Conservation (phyloP, 305 asterid species). For the Fraxinus sp. region DNA sequence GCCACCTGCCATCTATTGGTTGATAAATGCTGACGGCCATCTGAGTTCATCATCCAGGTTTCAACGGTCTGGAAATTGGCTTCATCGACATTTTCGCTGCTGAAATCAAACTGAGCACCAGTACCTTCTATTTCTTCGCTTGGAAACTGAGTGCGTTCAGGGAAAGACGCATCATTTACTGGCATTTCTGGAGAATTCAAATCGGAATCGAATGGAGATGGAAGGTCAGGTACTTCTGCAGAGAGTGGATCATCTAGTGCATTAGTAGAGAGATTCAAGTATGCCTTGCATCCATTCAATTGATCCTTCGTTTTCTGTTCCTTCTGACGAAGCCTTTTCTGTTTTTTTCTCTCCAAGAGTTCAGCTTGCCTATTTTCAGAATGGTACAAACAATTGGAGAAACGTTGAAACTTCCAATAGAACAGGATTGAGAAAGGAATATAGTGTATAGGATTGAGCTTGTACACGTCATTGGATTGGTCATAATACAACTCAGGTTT, state of each 20-base stretch:
- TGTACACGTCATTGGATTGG: neutral
- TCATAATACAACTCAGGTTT: neutral
- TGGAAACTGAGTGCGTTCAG: conserved; percentile 40
- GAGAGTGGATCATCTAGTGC: conserved; percentile 41
- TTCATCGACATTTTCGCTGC: conserved; percentile 31
- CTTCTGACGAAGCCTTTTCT: conserved; percentile 68
- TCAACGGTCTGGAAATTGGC: conserved; percentile 42
- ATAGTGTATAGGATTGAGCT: neutral
- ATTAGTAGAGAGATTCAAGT: conserved; percentile 30
- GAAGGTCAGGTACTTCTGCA: conserved; percentile 43
- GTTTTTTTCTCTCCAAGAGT: conserved; percentile 61
- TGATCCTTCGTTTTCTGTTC: conserved; percentile 62
- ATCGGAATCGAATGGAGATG: conserved; percentile 44
- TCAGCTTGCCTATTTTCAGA: conserved; percentile 45
- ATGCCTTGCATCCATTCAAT: conserved; percentile 32
- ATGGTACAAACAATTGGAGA: neutral
- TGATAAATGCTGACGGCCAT: conserved; percentile 30
- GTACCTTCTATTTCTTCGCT: conserved; percentile 38
- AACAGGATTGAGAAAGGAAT: neutral
- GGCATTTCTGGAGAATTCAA: conserved; percentile 36
- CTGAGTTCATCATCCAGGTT: conserved; percentile 29
- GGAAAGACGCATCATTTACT: conserved; percentile 29
- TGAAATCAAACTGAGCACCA: conserved; percentile 40
- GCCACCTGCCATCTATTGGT: conserved; percentile 54
- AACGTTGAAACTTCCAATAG: neutral